Conservation (phyloP, 805 yeast genomes). For the Ogataea philodendri region DNA sequence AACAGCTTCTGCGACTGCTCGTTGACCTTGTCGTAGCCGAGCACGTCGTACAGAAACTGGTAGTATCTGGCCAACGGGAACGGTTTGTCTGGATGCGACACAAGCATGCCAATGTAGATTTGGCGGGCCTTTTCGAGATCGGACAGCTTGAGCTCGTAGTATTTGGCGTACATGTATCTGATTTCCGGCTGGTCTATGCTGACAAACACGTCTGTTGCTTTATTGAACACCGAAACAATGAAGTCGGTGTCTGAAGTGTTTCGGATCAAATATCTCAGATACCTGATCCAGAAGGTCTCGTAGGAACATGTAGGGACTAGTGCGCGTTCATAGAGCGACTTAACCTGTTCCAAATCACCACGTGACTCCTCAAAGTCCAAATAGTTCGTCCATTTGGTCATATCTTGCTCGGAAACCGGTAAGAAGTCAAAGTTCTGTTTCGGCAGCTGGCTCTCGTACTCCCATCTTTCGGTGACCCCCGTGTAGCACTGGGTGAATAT, state of each 20-base stretch:
- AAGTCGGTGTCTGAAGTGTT: conserved; percentile 28
- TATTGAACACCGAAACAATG: conserved; percentile 42
- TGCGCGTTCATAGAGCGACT: conserved; percentile 66
- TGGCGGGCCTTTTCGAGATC: conserved; percentile 22
- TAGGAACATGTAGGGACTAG: conserved; percentile 63
- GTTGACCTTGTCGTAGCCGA: conserved; percentile 11
- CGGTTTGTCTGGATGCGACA: conserved; percentile 10
- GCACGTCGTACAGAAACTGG: conserved; percentile 11
- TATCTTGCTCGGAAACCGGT: conserved; percentile 42
- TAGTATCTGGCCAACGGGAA: conserved; percentile 21
- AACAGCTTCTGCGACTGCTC: conserved; percentile 18
- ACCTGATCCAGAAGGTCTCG: conserved; percentile 67
- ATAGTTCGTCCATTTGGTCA: conserved; percentile 60
- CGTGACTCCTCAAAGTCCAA: conserved; percentile 44
- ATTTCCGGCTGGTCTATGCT: conserved; percentile 27
- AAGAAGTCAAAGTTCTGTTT: conserved; percentile 55
- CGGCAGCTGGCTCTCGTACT: conserved; percentile 63
- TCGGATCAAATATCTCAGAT: conserved; percentile 50
- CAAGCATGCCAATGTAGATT: conserved; percentile 22
- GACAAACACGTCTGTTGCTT: conserved; percentile 46
- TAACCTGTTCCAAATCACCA: conserved; percentile 33
- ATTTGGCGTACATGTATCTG: conserved; percentile 32
- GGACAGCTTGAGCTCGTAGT: conserved; percentile 19
- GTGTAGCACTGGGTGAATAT: conserved; percentile 47
- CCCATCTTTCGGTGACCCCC: conserved; percentile 63